Percentiles rank a stretch among this genome's conserved stretches.
Conservation (phyloP, 1,284 basidiomycete species). For the Ganoderma multipileum region DNA sequence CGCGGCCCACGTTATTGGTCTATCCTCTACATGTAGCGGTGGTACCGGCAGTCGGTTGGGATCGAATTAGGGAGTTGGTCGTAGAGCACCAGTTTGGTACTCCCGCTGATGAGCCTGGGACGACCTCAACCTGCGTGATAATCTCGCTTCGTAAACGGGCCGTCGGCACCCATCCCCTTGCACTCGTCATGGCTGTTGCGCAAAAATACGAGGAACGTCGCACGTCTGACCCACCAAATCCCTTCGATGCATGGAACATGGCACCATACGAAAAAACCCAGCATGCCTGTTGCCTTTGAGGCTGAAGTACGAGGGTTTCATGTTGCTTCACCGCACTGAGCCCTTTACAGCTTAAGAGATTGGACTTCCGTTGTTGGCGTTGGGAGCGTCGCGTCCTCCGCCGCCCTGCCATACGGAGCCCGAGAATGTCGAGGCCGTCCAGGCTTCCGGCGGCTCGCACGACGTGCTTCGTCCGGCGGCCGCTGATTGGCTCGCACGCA, state of each 20-base stretch:
- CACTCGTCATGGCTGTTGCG: background rate
- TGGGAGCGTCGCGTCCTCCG: background rate
- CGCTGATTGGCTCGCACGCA: conserved; percentile 4
- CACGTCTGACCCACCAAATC: background rate
- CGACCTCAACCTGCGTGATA: background rate
- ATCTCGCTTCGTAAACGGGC: background rate
- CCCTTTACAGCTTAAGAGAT: background rate
- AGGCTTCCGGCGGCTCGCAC: background rate
- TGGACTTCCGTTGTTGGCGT: background rate
- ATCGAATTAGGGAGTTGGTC: no score
- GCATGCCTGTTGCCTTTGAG: background rate
- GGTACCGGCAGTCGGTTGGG: no score
- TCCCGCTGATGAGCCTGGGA: no score
- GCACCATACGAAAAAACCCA: background rate
- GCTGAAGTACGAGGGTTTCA: background rate
- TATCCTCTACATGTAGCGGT: no score
- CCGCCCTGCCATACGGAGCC: background rate
- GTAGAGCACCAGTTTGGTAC: no score
- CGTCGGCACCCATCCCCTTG: background rate
- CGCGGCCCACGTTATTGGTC: no score
- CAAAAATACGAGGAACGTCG: background rate
- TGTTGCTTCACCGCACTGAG: background rate
- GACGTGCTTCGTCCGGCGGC: background rate
- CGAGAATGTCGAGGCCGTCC: background rate
- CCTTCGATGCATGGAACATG: background rate